These are phyloP conservation scores for Hanseniaspora guilliermondii DNA, from an alignment of 805 yeast species.

Conservation along the genomic window DNA sequence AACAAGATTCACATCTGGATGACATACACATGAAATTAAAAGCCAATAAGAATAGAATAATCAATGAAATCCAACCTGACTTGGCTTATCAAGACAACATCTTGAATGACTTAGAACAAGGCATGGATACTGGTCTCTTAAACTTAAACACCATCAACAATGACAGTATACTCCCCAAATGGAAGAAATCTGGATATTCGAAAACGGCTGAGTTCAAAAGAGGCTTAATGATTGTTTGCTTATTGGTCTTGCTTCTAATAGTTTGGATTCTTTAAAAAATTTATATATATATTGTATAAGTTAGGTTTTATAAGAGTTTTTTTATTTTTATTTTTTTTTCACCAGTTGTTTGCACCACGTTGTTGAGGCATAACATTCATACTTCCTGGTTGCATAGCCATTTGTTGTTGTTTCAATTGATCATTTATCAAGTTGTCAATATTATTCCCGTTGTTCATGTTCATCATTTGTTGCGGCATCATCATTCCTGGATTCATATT, in stretches of 20 bases:
- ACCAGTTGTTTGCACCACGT: conserved; percentile 2
- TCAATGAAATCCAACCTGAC: conserved; percentile 9
- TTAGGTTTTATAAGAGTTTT: neutral
- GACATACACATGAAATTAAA: conserved; percentile 4
- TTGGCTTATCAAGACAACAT: neutral
- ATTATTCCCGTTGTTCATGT: conserved; percentile 4
- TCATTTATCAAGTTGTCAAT: conserved; percentile 8
- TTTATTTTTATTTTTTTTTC: neutral
- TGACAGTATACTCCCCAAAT: conserved; percentile 5
- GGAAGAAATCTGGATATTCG: conserved; percentile 3
- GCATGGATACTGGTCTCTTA: conserved; percentile 2
- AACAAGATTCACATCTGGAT: conserved; percentile 2
- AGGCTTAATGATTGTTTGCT: neutral
- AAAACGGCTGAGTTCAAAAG: conserved; percentile 2
- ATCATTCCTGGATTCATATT: conserved; percentile 12
- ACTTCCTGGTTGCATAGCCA: conserved; percentile 11
- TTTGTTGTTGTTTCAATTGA: conserved; percentile 13
- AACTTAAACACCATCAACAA: conserved; percentile 10
- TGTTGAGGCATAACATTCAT: conserved; percentile 13
- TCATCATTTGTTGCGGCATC: conserved; percentile 14
- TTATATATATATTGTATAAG: neutral
- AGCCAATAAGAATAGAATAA: neutral
- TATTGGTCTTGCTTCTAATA: neutral
- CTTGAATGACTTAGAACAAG: conserved; percentile 7
- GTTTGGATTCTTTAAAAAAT: conserved; percentile 2